phyloP scores from a whole-genome alignment of 768 basidiomycete genomes.

The Suillus decipiens region DNA sequence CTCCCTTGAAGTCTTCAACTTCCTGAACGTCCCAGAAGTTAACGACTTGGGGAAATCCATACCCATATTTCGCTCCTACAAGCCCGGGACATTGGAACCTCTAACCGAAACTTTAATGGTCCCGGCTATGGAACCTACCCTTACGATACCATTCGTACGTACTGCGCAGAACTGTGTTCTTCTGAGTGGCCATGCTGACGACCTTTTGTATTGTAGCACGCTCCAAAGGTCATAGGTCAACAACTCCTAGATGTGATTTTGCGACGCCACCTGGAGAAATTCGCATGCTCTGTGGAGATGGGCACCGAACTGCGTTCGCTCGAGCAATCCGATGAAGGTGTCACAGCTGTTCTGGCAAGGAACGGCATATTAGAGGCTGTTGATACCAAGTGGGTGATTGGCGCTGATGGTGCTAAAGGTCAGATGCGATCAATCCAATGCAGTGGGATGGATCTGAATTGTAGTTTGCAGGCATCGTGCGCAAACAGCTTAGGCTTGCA shows the following conservation, averaged over 20 bases:
- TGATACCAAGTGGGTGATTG: conserved; percentile 13
- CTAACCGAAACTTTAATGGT: conserved; percentile 15
- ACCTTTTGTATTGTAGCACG: conserved; percentile 12
- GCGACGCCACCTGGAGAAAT: conserved; percentile 21
- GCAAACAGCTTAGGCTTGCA: conserved; percentile 12
- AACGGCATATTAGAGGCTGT: conserved; percentile 7
- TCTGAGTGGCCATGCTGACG: neutral
- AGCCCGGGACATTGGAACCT: conserved; percentile 13
- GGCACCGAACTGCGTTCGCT: conserved; percentile 37
- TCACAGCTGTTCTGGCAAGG: conserved; percentile 21
- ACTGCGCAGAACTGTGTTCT: neutral
- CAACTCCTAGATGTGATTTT: conserved; percentile 30
- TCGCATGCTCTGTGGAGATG: conserved; percentile 35
- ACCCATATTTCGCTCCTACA: conserved; percentile 35
- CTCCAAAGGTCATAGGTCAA: conserved; percentile 23
- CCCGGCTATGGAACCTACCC: conserved; percentile 20
- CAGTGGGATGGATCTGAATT: neutral
- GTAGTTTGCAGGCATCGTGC: conserved; percentile 1
- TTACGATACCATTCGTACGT: conserved; percentile 29
- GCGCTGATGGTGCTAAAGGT: conserved; percentile 23
- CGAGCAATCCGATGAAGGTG: conserved; percentile 34
- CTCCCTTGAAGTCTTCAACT: conserved; percentile 41
- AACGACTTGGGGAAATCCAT: conserved; percentile 29
- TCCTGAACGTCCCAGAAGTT: conserved; percentile 40
- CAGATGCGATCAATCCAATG: neutral